Conservation (phyloP, 805 yeast species). For the Candida maltosa region DNA sequence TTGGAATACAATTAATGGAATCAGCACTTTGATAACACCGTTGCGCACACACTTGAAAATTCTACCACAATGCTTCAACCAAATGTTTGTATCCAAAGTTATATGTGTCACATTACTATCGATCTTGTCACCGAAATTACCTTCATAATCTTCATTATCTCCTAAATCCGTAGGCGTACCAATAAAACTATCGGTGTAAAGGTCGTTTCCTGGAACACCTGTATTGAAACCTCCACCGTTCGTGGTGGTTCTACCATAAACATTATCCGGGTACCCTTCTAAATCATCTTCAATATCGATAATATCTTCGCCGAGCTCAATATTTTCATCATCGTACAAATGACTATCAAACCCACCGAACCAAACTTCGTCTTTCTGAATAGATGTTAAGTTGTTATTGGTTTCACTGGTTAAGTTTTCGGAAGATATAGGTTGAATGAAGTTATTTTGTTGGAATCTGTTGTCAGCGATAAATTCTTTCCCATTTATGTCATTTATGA, state of each 20-base stretch:
- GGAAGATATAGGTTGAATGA: constrained; percentile 31
- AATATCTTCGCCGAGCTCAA: constrained; percentile 15
- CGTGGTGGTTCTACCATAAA: too few relatives aligned
- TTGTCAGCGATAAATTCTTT: constrained; percentile 39
- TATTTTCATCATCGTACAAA: constrained; percentile 11
- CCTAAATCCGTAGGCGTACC: constrained; percentile 11
- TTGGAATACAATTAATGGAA: constrained; percentile 76
- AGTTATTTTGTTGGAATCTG: constrained; percentile 38
- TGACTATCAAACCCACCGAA: constrained; percentile 13
- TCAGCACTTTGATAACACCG: constrained; percentile 54
- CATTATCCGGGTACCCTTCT: constrained; percentile 10
- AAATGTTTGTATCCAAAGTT: constrained; percentile 72
- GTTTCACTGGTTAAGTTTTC: constrained; percentile 20
- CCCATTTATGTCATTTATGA: constrained; percentile 17
- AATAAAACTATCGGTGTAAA: constrained; percentile 7
- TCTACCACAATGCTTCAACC: constrained; percentile 79
- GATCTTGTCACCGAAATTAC: constrained; percentile 55
- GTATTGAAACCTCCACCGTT: too few relatives aligned
- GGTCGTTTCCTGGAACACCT: constrained; percentile 6
- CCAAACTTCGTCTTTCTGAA: constrained; percentile 26
- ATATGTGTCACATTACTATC: constrained; percentile 56
- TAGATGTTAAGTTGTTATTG: constrained; percentile 11
- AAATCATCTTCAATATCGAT: constrained; percentile 20
- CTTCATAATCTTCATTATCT: constrained; percentile 23
- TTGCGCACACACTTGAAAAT: constrained; percentile 65